Evolutionary conservation across 1,284 basidiomycete genomes (phyloP), one percentile per base, ranked within the genome.

Genomic region (Marasmius oreades): DNA sequence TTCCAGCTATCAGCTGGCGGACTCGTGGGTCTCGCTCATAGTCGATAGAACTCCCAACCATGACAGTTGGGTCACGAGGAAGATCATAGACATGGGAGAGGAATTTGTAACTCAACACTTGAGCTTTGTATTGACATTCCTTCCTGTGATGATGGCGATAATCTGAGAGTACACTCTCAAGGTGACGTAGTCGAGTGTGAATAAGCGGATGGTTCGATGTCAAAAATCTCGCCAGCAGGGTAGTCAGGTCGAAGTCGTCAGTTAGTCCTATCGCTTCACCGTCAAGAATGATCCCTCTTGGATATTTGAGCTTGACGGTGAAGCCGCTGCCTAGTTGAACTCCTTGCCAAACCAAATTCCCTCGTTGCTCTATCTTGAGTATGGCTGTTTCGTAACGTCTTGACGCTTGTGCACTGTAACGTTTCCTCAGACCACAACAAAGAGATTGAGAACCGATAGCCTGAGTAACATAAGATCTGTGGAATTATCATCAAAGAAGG

Each of bases 251-350:
- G 60, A 82, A 88, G 62, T 88, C 84, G 60, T 87, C 84, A 59
- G 77, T 80, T 26, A 93, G 72, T 0, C 90, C 90, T 56, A 92
- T 83, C 10, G 76, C 70, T 12, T 76, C 73, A n/a, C 81, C 81
- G 22, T 78, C 71, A 2, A 85, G 70, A 20, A 69, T 66, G 42
- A 90, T 70, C 18, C 71, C 66, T 61, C 79, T 81, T 2, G 77
- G 68, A 66, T 90, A 93, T 10, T 70, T 71, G 48, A 93, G 73
- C 55, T 79, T 71, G 43, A 92, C 74, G 20, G 80, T 70, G 64
- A 93, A 92, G 3, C 90, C 90, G 61, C 86, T 89, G 5, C 84
- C 84, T 14, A 88, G 70, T 62, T 86, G 75, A 51, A 85, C 28
- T 8, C 78, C 83, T 55, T 80, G 70, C 83, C 83, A 92, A 2